Evolutionary conservation across 441 rosid genomes (phyloP), one percentile per base, ranked within the genome.

Genomic region (Eutrema salsugineum): DNA sequence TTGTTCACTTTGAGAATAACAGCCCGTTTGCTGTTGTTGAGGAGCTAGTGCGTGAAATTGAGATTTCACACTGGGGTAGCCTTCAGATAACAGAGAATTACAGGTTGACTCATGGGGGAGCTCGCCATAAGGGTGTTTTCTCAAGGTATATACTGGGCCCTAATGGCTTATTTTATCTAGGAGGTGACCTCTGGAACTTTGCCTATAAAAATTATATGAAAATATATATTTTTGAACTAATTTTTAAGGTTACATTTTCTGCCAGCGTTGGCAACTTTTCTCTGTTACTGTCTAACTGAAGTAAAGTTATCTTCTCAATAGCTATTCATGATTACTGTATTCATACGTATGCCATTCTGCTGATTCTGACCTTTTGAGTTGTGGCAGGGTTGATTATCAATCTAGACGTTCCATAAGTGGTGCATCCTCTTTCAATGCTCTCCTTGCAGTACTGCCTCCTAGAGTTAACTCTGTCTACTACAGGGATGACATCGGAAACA

Each of bases 11-110:
- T 49, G 97, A 96, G 88, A 93, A 93, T 76, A 96, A 93, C 82
- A 83, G 84, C 81, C 97, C 99, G 27, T 96, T 96, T 79, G 91
- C 98, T 57, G 95, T 96, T 76, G 99, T 96, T 63, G 97, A 93
- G 90, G 99, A 96, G 83, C 97, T 96, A 71, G 91, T 85, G 30
- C 89, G 97, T 35, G 98, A 93, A 75, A 82, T 96, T 51, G 99
- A 96, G 80, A 83, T 96, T 82, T 96, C 99, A 67, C 99, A 96
- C 77, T 96, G 99, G 99, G 99, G 99, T 47, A 96, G 80, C 79
- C 51, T 96, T 80, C 99, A 91, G 84, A 66, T 96, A 43, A 96
- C 98, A 33, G 99, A 96, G 81, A 87, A 84, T 22, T 96, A 91
- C 80, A 85, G 65, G 68, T 81, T 96, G 89, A 87, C 80, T 78